Conservation (phyloP, 257 asterid genomes). For the Fraxinus quadrangulata region DNA sequence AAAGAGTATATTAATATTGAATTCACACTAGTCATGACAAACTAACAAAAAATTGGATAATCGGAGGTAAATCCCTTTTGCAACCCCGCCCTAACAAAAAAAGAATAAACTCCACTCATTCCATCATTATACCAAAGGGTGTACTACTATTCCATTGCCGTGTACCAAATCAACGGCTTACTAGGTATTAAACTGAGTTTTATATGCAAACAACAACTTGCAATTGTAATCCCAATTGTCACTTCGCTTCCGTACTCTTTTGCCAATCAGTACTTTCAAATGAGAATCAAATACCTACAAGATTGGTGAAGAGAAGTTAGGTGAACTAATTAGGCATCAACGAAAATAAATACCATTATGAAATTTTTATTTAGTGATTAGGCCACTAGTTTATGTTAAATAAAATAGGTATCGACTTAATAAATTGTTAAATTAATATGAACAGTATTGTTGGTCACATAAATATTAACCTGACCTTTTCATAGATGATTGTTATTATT, state of each 20-base stretch:
- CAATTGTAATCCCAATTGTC: not conserved
- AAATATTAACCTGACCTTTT: not conserved
- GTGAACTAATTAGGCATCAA: constrained; percentile 2
- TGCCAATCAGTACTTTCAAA: constrained; percentile 62
- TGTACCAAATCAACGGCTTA: not conserved
- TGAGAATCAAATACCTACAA: constrained; percentile 71
- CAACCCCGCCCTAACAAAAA: not conserved
- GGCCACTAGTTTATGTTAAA: not conserved
- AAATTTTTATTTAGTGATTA: not conserved
- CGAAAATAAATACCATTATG: not conserved
- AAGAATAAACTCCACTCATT: not conserved
- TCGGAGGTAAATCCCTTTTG: not conserved
- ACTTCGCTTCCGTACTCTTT: constrained; percentile 55
- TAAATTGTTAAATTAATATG: not conserved
- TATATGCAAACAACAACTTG: not conserved
- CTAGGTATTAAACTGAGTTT: not conserved
- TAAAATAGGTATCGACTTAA: not conserved
- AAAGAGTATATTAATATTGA: not conserved
- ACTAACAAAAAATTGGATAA: not conserved
- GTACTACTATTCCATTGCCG: not conserved
- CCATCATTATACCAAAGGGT: not conserved
- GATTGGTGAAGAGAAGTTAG: not conserved
- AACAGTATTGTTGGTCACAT: not conserved
- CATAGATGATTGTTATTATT: not conserved
- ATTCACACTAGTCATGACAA: not conserved